Conservation (phyloP, 2,329 filamentous ascomycete species). For the Colletotrichum melonis region DNA sequence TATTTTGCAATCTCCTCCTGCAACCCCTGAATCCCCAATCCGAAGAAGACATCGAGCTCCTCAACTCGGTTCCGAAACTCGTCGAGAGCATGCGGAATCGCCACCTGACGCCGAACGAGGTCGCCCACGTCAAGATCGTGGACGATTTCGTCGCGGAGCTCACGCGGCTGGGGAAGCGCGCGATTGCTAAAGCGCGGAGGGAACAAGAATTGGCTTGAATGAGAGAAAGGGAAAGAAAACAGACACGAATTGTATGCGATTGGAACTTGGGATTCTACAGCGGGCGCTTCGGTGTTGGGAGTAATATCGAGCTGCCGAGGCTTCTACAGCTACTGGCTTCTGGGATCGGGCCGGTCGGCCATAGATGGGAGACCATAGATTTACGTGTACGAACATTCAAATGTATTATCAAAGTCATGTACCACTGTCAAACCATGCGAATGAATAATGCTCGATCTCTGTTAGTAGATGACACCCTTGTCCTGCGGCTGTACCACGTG, state of each 20-base stretch:
- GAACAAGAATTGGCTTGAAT: not conserved
- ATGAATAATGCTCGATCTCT: too few species aligned
- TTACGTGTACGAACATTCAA: too few species aligned
- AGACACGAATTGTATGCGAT: not conserved
- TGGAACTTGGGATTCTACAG: not conserved
- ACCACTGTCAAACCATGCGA: too few species aligned
- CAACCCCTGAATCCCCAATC: constrained; percentile 57
- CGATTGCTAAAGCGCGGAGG: constrained; percentile 44
- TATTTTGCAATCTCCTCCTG: constrained; percentile 66
- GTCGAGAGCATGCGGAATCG: constrained; percentile 52
- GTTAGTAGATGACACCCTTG: too few species aligned
- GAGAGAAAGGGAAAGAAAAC: not conserved
- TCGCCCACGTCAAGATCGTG: constrained; percentile 52
- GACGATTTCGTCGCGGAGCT: constrained; percentile 57
- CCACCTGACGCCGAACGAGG: constrained; percentile 46
- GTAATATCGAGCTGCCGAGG: too few species aligned
- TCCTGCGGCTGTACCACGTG: too few species aligned
- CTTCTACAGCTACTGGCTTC: too few species aligned
- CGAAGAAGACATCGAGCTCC: constrained; percentile 56
- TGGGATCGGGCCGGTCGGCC: too few species aligned
- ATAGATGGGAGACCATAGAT: too few species aligned
- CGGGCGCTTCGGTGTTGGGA: too few species aligned
- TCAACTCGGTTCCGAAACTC: constrained; percentile 55
- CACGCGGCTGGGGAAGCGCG: constrained; percentile 53
- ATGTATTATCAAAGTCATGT: too few species aligned